Conservation (phyloP, 2,329 filamentous ascomycete genomes). For the Aspergillus caelatus region DNA sequence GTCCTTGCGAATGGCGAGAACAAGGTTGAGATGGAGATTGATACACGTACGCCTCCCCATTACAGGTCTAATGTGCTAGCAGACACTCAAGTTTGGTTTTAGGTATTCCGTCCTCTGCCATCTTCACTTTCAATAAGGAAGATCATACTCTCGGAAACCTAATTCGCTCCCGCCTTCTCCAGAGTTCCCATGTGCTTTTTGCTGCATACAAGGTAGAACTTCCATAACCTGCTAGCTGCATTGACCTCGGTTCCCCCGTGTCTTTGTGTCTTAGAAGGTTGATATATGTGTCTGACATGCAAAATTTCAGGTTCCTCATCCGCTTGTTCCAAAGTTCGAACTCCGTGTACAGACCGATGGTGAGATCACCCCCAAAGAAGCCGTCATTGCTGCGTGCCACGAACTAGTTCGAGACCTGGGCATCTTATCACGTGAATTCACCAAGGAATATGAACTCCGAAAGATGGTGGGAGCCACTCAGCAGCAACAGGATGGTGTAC, state of each 20-base stretch:
- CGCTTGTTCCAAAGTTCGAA: conserved; percentile 58
- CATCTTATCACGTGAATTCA: conserved; percentile 82
- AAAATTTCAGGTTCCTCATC: conserved; percentile 44
- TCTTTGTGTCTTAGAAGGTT: background rate
- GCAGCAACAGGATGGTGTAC: conserved; percentile 38
- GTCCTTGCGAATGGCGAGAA: conserved; percentile 85
- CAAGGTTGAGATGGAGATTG: conserved; percentile 86
- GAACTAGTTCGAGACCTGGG: conserved; percentile 81
- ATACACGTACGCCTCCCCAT: conserved; percentile 71
- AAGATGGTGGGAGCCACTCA: conserved; percentile 76
- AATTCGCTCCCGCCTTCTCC: conserved; percentile 80
- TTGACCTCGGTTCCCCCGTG: conserved; percentile 17
- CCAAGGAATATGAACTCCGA: conserved; percentile 85
- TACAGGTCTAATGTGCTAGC: conserved; percentile 1
- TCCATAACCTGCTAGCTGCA: conserved; percentile 29
- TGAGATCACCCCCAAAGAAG: conserved; percentile 82
- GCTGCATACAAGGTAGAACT: conserved; percentile 84
- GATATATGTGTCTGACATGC: background rate
- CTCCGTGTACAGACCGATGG: conserved; percentile 93
- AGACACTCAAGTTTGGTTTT: conserved; percentile 2
- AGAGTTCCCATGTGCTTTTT: conserved; percentile 82
- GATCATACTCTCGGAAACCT: conserved; percentile 95
- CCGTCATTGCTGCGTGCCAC: conserved; percentile 77
- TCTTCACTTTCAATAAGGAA: conserved; percentile 95
- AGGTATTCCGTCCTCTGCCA: conserved; percentile 92